Base-by-base conservation (phyloP, 768 basidiomycete genomes). In the Boletus rubroflammeus region DNA sequence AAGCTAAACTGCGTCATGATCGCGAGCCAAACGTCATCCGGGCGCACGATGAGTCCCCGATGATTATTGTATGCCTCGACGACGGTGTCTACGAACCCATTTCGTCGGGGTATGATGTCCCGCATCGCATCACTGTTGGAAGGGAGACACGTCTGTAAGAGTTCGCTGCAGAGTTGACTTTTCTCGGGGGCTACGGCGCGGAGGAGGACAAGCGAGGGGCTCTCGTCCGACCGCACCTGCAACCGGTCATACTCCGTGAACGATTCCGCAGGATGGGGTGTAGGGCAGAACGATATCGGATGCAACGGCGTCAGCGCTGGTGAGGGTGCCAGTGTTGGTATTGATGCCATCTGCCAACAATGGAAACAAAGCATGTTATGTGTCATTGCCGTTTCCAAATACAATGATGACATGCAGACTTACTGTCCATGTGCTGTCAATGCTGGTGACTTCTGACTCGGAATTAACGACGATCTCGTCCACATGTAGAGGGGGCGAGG, bases 11-110 rank as follows among this genome's bases (percentile, higher is more conserved):
- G 76, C 14, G 62, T 59, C 45, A 72, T 35, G 63, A 71, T 66
- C 23, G 67, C 63, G 26, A 67, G 62, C 70, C 80, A 81, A 34
- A 81, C 70, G 59, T 81, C 79, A 49, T 81, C 80, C 6, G 79
- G 80, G 8, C 79, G 70, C 23, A 79, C 60, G 49, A 76, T 63
- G 34, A 81, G 68, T 1, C 70, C 62, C 3, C 68, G 68, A 40
- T 75, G 74, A 19, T 68, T 60, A 36, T 68, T 69, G 60, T 73
- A 73, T 5, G 70, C 71, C 26, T 68, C 64, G 29, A 75, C 52
- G 45, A 72, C 64, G 15, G 73, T 68, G 31, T 68, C 60, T 8
- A 75, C 71, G 35, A 75, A 71, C 17, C 74, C 73, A 46, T 75
- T 72, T 28, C 56, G 54, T 15, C 35, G 58, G 11, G 70, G 70